Evolutionary conservation across 169 alveolate species (phyloP).

Genomic region (Plasmodium adleri): DNA sequence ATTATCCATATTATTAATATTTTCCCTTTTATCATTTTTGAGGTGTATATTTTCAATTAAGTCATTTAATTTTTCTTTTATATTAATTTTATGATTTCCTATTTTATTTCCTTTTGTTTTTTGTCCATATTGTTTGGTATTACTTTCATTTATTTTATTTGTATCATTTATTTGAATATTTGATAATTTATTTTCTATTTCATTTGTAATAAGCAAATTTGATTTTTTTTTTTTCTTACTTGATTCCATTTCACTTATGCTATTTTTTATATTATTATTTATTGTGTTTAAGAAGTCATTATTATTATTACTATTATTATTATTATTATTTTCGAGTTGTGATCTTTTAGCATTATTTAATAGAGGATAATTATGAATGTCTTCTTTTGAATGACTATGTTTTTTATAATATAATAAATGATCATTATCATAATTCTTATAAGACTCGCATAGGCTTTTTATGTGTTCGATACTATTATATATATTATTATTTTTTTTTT

Average conservation of each 20-base stretch:
- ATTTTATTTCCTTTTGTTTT: slow-evolving; percentile 19
- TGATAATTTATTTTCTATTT: background rate
- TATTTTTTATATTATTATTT: no score
- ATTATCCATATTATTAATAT: background rate
- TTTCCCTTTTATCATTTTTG: slow-evolving; percentile 6
- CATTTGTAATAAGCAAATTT: background rate
- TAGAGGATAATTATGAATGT: background rate
- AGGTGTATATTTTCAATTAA: slow-evolving; percentile 20
- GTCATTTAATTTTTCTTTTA: slow-evolving; percentile 30
- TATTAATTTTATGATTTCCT: slow-evolving; percentile 24
- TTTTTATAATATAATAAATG: slow-evolving; percentile 3
- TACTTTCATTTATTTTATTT: slow-evolving; percentile 10
- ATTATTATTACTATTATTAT: background rate
- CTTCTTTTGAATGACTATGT: slow-evolving; percentile 2
- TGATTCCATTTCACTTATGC: background rate
- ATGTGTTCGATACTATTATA: slow-evolving; percentile 34
- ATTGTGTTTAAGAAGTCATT: background rate
- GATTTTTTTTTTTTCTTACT: background rate
- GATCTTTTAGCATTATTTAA: background rate
- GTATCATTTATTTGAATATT: slow-evolving; percentile 10
- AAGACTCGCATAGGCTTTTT: slow-evolving; percentile 43
- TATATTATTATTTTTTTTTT: background rate
- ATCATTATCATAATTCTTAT: slow-evolving; percentile 47
- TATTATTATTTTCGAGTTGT: slow-evolving; percentile 5
- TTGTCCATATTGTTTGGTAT: slow-evolving; percentile 11